Evolutionary conservation across 1,284 basidiomycete species (phyloP).

Genomic region (Cryptococcus sp.): DNA sequence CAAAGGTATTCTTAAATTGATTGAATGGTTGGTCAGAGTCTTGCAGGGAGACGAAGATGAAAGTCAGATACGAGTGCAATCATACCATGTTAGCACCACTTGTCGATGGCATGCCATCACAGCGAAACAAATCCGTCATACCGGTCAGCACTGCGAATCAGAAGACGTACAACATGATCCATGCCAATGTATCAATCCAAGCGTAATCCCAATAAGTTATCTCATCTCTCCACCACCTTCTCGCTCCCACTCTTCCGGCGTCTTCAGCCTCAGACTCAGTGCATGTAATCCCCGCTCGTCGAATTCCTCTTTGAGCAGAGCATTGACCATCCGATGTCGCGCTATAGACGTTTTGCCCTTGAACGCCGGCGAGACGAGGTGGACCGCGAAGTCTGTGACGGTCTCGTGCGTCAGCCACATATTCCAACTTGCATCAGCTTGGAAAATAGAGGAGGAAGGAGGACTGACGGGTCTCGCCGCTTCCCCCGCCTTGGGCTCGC

Average conservation of each 20-base stretch:
- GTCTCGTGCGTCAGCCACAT: not conserved
- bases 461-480: slow-evolving; percentile 53
- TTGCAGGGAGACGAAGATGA: too few relatives aligned
- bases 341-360: slow-evolving; percentile 47
- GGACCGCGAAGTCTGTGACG: slow-evolving; percentile 51
- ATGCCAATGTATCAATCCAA: too few relatives aligned
- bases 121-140: too few relatives aligned
- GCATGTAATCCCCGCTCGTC: slow-evolving; percentile 52
- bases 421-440: not conserved
- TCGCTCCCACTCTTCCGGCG: slow-evolving; percentile 51
- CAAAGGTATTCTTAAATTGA: too few relatives aligned
- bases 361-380: slow-evolving; percentile 48
- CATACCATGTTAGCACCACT: too few relatives aligned
- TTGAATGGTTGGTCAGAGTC: too few relatives aligned
- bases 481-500: slow-evolving; percentile 49
- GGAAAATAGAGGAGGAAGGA: not conserved
- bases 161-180: too few relatives aligned
- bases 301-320: slow-evolving; percentile 52
- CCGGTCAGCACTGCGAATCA: too few relatives aligned
- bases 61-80: too few relatives aligned
- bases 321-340: slow-evolving; percentile 53
- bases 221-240: slow-evolving; percentile 32
- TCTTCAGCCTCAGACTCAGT: slow-evolving; percentile 50
- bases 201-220: not conserved
- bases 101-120: too few relatives aligned